Evolutionary conservation across 2,329 filamentous ascomycete species (phyloP), one percentile per base, ranked within the genome.

Genomic region (Diaporthe eres): DNA sequence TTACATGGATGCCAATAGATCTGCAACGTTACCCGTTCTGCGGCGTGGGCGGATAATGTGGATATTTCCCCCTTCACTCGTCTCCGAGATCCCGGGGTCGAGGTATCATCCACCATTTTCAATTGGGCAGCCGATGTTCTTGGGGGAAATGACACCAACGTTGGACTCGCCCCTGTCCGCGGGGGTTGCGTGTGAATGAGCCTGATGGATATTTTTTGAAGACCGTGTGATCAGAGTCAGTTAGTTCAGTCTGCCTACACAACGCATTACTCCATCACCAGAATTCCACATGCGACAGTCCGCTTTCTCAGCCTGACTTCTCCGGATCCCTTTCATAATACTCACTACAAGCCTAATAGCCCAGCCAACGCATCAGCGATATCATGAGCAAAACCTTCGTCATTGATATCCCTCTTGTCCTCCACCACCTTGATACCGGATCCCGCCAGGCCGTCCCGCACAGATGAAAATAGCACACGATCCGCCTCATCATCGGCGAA

Each of bases 321-420:
- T 39, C 4, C 31, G 31, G 44, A 4, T 17, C 7, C 22, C 28
- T 68, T 12, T 39, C 31, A 25, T 19, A 37, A 39, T 22, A 42
- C 2, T 13, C 47, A 28, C 5, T 53, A 72, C 39, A 75, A 22
- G 6, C 80, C 79, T 78, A 86, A 78, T 72, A 84, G 78, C 22
- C 65, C 72, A 7, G 82, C 81, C 74, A 89, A 77, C 4, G 84
- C 82, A 71, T 87, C 82, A 1, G 88, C 89, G 55, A 89, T 82
- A 55, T 86, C 85, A 7, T 79, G 79, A 4, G 90, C 89, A 79
- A 92, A 91, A 0, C 80, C 81, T 19, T 83, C 80, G 74, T 92
- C 87, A 79, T 93, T 93, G 47, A 93, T 86, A 47, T 87, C 85
- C 15, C 86, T 83, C 13, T 84, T 79, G 72, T 90, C 87, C 53